Evolutionary conservation across 2,329 filamentous ascomycete species (phyloP), one percentile per base, ranked within the genome.

Genomic region (Scedosporium boydii): DNA sequence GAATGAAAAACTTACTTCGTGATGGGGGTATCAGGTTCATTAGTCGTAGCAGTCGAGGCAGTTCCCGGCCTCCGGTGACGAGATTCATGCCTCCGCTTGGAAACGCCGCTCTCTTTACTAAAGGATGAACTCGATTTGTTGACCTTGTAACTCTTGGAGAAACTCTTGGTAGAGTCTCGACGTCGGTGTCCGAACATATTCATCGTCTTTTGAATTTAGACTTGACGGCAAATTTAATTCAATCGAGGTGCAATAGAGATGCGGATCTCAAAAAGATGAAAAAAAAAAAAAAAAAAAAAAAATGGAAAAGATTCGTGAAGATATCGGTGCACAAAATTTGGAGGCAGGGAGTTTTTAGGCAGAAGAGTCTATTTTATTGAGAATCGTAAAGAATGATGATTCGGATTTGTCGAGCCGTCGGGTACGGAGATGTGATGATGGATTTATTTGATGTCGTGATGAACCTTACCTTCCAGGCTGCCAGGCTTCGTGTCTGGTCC

Each of bases 111-210:
- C 7, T 62, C 60, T 29, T 62, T 62, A 48, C 46, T 61, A 41
- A 62, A 62, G 26, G 60, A 62, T 6, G 60, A 58, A 21, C 53
- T 62, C 27, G 60, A 62, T 41, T 62, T 62, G 60, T 62, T 62
- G 26, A 58, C 60, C 27, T 62, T 62, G 53, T 62, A 51, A 41
- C 60, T 53, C 53, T 62, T 62, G 51, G 60, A 46, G 38, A 62
- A 62, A 38, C 60, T 62, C 41, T 38, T 44, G 38, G 38, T 44
- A n/a, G 55, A 57, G 42, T 62, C 60, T 58, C 55, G 53, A n/a
- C 60, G 60, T 48, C 53, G 60, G 9, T 29, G 9, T 23, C 53
- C 26, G 53, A 62, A 62, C 60, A 62, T 62, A 21, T 29, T 62
- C 34, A 38, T 26, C 27, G 23, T 34, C 12, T n/a, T n/a, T 9